These are phyloP conservation scores for Agrocybe praecox DNA, from an alignment of 768 basidiomycete genomes.

Conservation along the genomic window DNA sequence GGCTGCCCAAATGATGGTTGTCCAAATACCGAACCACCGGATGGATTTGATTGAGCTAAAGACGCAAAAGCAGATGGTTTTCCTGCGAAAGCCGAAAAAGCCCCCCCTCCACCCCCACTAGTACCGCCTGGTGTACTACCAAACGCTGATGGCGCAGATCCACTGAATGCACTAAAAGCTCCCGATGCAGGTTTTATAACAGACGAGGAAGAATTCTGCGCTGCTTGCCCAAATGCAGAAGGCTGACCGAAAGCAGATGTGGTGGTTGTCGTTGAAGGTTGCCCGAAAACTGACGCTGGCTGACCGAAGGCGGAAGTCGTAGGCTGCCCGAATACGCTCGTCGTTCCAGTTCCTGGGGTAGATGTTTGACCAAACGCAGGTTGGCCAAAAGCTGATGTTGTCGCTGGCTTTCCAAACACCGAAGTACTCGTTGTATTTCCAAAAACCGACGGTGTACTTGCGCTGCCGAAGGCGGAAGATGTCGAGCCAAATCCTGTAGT, in stretches of 20 bases:
- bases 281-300: slow-evolving; percentile 30
- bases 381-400: slow-evolving; percentile 8
- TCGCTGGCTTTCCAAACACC: slow-evolving; percentile 6
- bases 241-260: slow-evolving; percentile 27
- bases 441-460: slow-evolving; percentile 31
- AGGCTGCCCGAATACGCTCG: slow-evolving; percentile 38
- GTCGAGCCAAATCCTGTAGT: not conserved
- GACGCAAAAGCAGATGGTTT: slow-evolving; percentile 46
- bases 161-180: slow-evolving; percentile 48
- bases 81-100: slow-evolving; percentile 55
- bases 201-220: slow-evolving; percentile 31
- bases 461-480: slow-evolving; percentile 11
- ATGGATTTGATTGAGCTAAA: slow-evolving; percentile 25
- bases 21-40: slow-evolving; percentile 30
- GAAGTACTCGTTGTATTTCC: slow-evolving; percentile 16
- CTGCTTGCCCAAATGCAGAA: slow-evolving; percentile 29
- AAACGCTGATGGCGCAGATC: slow-evolving; percentile 32
- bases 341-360: slow-evolving; percentile 8
- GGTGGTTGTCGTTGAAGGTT: slow-evolving; percentile 18
- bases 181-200: slow-evolving; percentile 54
- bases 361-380: slow-evolving; percentile 23
- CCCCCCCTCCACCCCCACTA: slow-evolving; percentile 30
- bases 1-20: slow-evolving; percentile 29
- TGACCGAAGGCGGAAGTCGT: slow-evolving; percentile 40
- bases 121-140: slow-evolving; percentile 21